A percentile compares a stretch with the other conserved stretches of the same genome.
Conservation (phyloP, 2,329 filamentous ascomycete species). For the Trichoderma guizhouense region DNA sequence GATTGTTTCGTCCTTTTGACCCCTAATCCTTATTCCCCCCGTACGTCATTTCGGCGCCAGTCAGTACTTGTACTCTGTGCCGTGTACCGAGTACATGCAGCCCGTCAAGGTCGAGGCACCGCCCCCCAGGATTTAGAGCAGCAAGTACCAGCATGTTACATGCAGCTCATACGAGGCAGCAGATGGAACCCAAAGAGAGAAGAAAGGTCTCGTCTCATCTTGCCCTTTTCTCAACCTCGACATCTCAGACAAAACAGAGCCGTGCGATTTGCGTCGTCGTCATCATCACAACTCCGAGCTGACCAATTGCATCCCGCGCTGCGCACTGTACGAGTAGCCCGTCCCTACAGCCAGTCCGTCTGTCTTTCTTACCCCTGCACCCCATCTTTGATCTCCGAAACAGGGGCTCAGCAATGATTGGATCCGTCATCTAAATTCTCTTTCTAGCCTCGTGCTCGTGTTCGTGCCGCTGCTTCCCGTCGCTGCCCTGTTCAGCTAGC, state of each 20-base stretch:
- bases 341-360: background rate
- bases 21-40: background rate
- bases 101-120: background rate
- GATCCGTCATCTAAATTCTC: background rate
- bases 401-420: constrained; percentile 4
- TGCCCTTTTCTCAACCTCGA: background rate
- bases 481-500: background rate
- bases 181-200: background rate
- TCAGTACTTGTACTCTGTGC: background rate
- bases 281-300: background rate
- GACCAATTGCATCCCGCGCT: background rate
- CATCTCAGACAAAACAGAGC: background rate
- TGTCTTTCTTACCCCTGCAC: background rate
- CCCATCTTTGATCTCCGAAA: constrained; percentile 16
- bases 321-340: background rate
- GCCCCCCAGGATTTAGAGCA: background rate
- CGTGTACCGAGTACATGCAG: background rate
- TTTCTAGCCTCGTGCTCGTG: constrained; percentile 12
- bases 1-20: background rate
- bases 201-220: background rate
- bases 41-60: background rate
- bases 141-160: background rate
- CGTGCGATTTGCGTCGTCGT: background rate
- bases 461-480: background rate
- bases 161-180: background rate